phyloP scores from a whole-genome alignment of 352 stramenopile species.

The Phytopythium aichiense region DNA sequence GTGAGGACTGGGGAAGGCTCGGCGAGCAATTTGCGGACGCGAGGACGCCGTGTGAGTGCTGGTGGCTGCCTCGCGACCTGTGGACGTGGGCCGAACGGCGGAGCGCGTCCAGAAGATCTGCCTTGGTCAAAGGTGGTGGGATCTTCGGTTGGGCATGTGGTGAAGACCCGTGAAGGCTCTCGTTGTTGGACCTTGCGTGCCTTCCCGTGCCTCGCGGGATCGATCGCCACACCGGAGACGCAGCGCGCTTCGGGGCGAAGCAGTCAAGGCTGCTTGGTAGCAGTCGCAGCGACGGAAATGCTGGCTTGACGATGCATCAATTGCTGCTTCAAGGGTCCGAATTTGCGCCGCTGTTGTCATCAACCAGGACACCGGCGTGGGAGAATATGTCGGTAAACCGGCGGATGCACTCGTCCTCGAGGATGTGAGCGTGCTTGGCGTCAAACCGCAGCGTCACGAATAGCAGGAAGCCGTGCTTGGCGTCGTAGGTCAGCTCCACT shows the following conservation, averaged over 20 bases:
- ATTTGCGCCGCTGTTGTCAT: not conserved
- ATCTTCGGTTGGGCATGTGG: too few species aligned
- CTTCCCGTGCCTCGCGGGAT: too few species aligned
- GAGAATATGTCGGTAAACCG: conserved; percentile 48
- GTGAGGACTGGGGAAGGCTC: not conserved
- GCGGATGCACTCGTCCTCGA: conserved; percentile 39
- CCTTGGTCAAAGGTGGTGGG: too few species aligned
- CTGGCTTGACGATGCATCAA: not conserved
- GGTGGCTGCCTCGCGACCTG: not conserved
- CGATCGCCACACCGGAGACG: too few species aligned
- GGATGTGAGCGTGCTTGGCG: conserved; percentile 27
- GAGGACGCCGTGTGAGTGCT: not conserved
- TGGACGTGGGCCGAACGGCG: not conserved
- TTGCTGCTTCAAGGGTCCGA: not conserved
- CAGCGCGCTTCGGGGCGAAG: too few species aligned
- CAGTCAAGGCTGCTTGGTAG: too few species aligned
- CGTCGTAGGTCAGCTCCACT: conserved; percentile 73
- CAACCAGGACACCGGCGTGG: conserved; percentile 17
- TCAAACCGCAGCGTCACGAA: conserved; percentile 55
- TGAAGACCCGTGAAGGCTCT: too few species aligned
- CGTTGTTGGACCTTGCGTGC: too few species aligned
- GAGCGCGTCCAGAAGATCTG: not conserved
- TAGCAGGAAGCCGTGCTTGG: conserved; percentile 55
- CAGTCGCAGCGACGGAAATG: too few species aligned
- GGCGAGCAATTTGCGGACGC: not conserved